phyloP scores from a whole-genome alignment of 495 filamentous ascomycete species.

The Pseudomonodictys pantanalensis region DNA sequence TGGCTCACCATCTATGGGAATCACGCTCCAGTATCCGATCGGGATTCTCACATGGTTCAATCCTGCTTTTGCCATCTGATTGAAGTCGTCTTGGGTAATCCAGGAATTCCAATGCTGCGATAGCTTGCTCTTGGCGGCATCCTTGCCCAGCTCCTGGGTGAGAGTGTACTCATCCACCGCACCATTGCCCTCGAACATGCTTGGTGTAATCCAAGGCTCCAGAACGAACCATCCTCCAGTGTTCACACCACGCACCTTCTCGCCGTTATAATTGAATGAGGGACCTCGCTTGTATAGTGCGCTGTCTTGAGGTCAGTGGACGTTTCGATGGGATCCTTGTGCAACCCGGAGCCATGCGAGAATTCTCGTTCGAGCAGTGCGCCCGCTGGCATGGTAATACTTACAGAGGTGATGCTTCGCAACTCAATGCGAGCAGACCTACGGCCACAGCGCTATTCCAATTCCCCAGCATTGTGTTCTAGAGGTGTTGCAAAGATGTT shows the following conservation, averaged over 20 bases:
- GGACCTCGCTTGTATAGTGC: slow-evolving; percentile 30
- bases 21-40: slow-evolving; percentile 74
- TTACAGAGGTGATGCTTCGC: slow-evolving; percentile 24
- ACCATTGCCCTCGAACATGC: slow-evolving; percentile 43
- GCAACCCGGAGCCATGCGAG: neutral
- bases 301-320: slow-evolving; percentile 5
- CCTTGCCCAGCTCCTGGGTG: slow-evolving; percentile 37
- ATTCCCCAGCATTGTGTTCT: slow-evolving; percentile 16
- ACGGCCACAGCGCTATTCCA: slow-evolving; percentile 14
- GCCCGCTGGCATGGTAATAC: neutral
- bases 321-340: neutral
- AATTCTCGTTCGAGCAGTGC: neutral
- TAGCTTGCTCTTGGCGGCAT: slow-evolving; percentile 37
- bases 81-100: slow-evolving; percentile 66
- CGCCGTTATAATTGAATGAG: slow-evolving; percentile 38
- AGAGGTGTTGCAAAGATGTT: neutral
- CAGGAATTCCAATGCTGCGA: slow-evolving; percentile 49
- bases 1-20: slow-evolving; percentile 58
- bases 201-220: slow-evolving; percentile 51
- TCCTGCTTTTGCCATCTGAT: slow-evolving; percentile 60
- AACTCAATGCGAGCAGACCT: slow-evolving; percentile 16
- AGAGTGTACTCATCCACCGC: slow-evolving; percentile 44
- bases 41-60: slow-evolving; percentile 78
- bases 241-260: slow-evolving; percentile 50
- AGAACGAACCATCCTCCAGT: slow-evolving; percentile 52